Percentiles rank a stretch among this genome's conserved stretches.
Conservation (phyloP, 495 filamentous ascomycete species). For the Lasiosphaeriaceae sp. region DNA sequence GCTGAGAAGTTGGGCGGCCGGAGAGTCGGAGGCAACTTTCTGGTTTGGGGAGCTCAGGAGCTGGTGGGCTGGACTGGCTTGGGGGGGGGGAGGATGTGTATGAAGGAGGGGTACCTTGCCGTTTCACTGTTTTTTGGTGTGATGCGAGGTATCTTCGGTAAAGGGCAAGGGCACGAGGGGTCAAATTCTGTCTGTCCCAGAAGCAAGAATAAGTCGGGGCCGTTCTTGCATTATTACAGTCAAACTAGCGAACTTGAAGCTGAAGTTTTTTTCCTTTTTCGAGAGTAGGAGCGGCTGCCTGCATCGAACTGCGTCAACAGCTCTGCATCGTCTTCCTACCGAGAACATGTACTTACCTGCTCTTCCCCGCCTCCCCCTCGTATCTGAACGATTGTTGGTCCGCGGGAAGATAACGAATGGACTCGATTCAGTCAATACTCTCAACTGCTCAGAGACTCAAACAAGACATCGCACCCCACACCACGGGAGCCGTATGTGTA, state of each 20-base stretch:
- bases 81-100: no score
- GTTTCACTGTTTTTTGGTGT: slow-evolving; percentile 14
- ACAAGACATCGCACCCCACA: no score
- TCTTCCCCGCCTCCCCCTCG: background rate
- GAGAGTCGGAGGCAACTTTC: slow-evolving; percentile 17
- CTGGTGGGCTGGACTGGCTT: slow-evolving; percentile 7
- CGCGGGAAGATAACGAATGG: no score
- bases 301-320: background rate
- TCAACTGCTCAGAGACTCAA: no score
- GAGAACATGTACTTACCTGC: background rate
- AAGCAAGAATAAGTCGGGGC: background rate
- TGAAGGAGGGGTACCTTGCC: slow-evolving; percentile 17
- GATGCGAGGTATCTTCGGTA: slow-evolving; percentile 1
- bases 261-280: background rate
- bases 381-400: background rate
- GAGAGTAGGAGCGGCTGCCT: background rate
- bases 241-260: background rate
- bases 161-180: background rate
- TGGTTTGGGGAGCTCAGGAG: slow-evolving; percentile 11
- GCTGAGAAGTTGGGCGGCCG: slow-evolving; percentile 29
- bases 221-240: background rate
- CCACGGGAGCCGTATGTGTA: no score
- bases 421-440: no score
- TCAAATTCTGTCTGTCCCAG: background rate
- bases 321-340: background rate